Conservation (phyloP, 2,329 filamentous ascomycete genomes). For the Penicillium sp. region DNA sequence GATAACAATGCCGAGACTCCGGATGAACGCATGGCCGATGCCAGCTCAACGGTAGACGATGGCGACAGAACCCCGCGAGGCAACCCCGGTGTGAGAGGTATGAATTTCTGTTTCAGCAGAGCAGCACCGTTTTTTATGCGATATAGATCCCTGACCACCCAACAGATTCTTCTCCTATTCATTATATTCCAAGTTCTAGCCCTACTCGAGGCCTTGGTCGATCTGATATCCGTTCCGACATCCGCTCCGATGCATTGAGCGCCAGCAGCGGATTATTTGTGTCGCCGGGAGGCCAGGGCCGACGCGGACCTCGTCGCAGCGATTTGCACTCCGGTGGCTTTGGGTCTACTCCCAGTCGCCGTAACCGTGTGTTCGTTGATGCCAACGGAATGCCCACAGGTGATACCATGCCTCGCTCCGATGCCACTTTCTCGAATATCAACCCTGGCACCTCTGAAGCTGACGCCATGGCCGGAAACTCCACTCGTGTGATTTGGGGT, state of each 20-base stretch:
- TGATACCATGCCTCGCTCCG: slow-evolving; percentile 44
- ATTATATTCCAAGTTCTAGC: slow-evolving; percentile 83
- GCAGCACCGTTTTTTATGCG: not conserved
- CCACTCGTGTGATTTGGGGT: slow-evolving; percentile 84
- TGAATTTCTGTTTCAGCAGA: not conserved
- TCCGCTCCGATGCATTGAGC: slow-evolving; percentile 64
- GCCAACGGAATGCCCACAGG: slow-evolving; percentile 53
- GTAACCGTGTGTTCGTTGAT: slow-evolving; percentile 56
- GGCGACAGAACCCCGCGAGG: slow-evolving; percentile 39
- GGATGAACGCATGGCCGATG: slow-evolving; percentile 36
- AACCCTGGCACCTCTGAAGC: slow-evolving; percentile 87
- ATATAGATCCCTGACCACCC: slow-evolving; percentile 13
- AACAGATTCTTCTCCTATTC: slow-evolving; percentile 81
- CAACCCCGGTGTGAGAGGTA: slow-evolving; percentile 35
- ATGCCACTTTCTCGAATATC: slow-evolving; percentile 58
- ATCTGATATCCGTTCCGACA: slow-evolving; percentile 43
- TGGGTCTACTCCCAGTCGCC: slow-evolving; percentile 43
- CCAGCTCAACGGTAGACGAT: slow-evolving; percentile 43
- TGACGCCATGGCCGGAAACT: slow-evolving; percentile 71
- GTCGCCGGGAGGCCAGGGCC: slow-evolving; percentile 48
- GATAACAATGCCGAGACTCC: slow-evolving; percentile 34
- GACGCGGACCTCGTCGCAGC: slow-evolving; percentile 57
- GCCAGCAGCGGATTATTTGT: slow-evolving; percentile 84
- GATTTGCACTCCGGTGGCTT: slow-evolving; percentile 78
- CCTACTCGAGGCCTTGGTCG: slow-evolving; percentile 49